Evolutionary conservation across 345 rosid species (phyloP), one percentile per base, ranked within the genome.

Genomic region (Moricandia arvensis): DNA sequence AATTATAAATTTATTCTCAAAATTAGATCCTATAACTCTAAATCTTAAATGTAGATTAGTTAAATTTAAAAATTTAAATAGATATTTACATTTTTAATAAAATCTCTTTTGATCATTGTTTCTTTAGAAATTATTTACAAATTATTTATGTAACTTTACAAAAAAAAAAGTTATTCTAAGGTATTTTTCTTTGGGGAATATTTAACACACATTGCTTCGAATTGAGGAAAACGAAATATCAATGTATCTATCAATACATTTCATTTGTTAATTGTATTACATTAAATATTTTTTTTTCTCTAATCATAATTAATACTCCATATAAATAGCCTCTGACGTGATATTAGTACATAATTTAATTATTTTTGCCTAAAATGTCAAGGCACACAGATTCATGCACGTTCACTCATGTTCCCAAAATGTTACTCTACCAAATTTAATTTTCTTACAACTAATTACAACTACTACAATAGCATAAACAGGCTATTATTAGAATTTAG

Each of bases 371-470:
- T 0, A 66, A 72, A 72, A 66, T 78, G 81, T 72, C 76, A 59
- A 72, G 76, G 73, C 81, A 59, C 81, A 68, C 68, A 78, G 69
- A 72, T 66, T 49, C 58, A 72, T 49, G 73, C 81, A 78, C 73
- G 81, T 72, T 72, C 76, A 6, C 68, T 72, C 73, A 37, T 72
- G 63, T 78, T 66, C 77, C 81, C 73, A 72, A 66, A 47, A 66
- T 59, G 76, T 59, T 72, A 72, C 72, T 65, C 76, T 64, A 71
- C 47, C 80, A 58, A 65, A 71, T 31, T 71, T 64, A 71, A 13
- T 71, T 58, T 54, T 62, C 33, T 17, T 68, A 51, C 16, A 35
- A 35, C 29, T 21, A 21, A 49, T 68, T 62, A 68, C 11, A 51
- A 21, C 4, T 1, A 65, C 71, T 41, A 63, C 21, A 54, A 47